phyloP scores from a whole-genome alignment of 2,329 filamentous ascomycete species.

The Aspergillus felis region DNA sequence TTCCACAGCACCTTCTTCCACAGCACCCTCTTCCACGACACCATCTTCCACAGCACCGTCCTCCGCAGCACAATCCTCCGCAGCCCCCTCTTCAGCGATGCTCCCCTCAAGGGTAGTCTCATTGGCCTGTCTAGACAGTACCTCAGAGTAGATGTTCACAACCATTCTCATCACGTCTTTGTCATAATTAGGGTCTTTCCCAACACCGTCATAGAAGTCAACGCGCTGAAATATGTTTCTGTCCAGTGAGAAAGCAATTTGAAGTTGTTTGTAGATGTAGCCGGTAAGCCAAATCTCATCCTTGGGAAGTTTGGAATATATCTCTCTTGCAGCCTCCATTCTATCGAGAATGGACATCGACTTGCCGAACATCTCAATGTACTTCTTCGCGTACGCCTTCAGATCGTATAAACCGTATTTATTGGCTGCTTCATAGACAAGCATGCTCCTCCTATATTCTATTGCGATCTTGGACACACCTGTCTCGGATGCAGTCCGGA shows the following conservation, averaged over 20 bases:
- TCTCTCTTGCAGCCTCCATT: neutral
- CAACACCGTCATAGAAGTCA: neutral
- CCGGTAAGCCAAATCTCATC: neutral
- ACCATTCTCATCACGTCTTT: neutral
- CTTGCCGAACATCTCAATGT: constrained; percentile 12
- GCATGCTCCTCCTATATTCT: constrained; percentile 14
- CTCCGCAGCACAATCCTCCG: neutral
- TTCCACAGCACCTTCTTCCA: neutral
- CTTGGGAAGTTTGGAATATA: neutral
- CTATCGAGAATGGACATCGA: constrained; percentile 3
- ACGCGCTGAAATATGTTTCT: neutral
- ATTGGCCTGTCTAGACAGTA: neutral
- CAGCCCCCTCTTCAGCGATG: neutral
- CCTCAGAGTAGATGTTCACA: neutral
- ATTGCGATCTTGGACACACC: neutral
- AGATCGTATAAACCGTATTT: constrained; percentile 8
- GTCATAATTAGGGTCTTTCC: neutral
- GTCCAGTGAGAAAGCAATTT: neutral
- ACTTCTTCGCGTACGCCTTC: neutral
- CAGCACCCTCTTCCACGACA: neutral
- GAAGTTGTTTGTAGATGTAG: neutral
- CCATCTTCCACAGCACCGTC: neutral
- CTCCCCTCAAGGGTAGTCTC: neutral
- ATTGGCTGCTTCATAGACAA: constrained; percentile 15
- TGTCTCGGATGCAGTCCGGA: neutral